A percentile compares a stretch with the other conserved stretches of the same genome.
These are phyloP conservation scores for Malus fusca DNA, from an alignment of 306 rosid genomes.

Conservation along the genomic window DNA sequence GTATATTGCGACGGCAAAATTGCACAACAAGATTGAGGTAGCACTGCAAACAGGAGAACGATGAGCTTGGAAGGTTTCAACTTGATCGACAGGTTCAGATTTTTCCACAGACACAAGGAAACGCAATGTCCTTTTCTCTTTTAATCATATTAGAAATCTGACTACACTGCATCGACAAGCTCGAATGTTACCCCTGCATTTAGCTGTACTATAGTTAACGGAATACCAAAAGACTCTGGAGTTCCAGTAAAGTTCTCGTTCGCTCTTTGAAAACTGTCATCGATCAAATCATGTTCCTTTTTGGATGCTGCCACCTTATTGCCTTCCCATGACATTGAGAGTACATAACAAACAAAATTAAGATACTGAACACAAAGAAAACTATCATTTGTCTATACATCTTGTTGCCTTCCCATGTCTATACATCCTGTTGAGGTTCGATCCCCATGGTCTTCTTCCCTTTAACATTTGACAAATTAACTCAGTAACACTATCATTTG, in stretches of 20 bases:
- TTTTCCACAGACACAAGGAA: background rate
- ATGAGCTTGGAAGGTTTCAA: conserved; percentile 4
- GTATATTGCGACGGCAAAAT: no score
- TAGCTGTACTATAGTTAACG: conserved; percentile 1
- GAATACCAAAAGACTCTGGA: conserved; percentile 3
- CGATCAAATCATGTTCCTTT: background rate
- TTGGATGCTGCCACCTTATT: conserved; percentile 14
- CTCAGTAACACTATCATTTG: no score
- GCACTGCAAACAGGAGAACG: conserved; percentile 16
- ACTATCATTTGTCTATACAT: no score
- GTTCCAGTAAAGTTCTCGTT: conserved; percentile 3
- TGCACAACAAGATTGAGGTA: no score
- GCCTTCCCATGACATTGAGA: conserved; percentile 23
- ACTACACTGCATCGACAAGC: conserved; percentile 6
- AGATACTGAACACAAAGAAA: conserved; percentile 7
- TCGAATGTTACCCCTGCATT: conserved; percentile 29
- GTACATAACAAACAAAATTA: background rate
- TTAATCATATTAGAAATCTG: conserved; percentile 6
- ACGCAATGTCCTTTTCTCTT: background rate
- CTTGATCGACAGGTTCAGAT: conserved; percentile 7
- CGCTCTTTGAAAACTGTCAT: conserved; percentile 7
- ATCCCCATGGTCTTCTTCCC: no score
- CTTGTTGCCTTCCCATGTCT: no score
- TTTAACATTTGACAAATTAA: no score
- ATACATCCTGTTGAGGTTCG: no score